Base-by-base conservation (phyloP, 306 rosid species). In the Glycine soja region DNA sequence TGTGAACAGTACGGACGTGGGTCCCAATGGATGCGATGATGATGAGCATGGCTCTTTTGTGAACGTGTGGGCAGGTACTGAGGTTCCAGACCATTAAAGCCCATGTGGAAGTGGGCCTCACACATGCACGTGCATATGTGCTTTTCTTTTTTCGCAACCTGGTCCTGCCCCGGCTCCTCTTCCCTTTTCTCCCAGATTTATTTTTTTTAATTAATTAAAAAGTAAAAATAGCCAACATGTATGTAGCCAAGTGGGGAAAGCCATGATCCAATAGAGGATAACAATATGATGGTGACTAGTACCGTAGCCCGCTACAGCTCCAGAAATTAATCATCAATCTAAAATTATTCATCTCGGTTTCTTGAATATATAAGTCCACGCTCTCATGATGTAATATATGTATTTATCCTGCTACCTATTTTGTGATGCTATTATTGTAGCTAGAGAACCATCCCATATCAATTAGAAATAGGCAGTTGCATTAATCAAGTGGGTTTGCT, bases 61-160 rank as follows among this genome's bases (percentile, higher is more conserved):
- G 92, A 86, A 89, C 86, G 92, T 87, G 92, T 90, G 91, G 88
- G 84, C 79, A 74, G 88, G 83, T 67, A 84, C 85, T 63, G 58
- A 68, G 75, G 56, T 83, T 81, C 59, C 88, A 82, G 87, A 83
- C 91, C 84, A 90, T 89, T 83, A 83, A 79, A 83, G 86, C 85
- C 89, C 94, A 91, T 95, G 97, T 93, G 99, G 86, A 65, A 63
- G 88, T 91, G 91, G 98, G 87, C 83, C 88, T 64, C 86, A 82
- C 86, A 65, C 86, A 2, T 88, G 95, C 98, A 91, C 99, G 96
- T 93, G 97, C 92, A 83, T 76, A 3, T 15, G 51, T 91, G 78
- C 93, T 69, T 89, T 81, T 47, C 66, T 19, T 74, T 69, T 87
- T 72, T 24, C 70, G 4, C 73, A 8, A 19, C 6, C 46, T 42